A percentile compares a stretch with the other conserved stretches of the same genome.
Conservation (phyloP, 768 basidiomycete genomes). For the Hirschioporus abietinus region DNA sequence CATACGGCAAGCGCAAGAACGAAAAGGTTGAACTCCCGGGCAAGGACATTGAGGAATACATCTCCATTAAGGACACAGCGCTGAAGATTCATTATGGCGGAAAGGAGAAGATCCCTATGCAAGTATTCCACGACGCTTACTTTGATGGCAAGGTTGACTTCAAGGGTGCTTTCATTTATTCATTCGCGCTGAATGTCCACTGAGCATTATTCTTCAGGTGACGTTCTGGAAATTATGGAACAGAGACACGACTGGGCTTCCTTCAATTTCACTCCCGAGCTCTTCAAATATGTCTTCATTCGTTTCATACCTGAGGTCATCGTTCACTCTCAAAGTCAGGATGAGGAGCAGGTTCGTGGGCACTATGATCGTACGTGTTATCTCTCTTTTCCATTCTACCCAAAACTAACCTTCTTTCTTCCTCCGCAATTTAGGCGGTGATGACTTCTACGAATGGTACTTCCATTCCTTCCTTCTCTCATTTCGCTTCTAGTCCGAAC, state of each 20-base stretch:
- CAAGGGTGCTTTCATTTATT: conserved; percentile 58
- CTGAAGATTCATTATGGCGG: conserved; percentile 76
- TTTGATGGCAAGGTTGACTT: conserved; percentile 96
- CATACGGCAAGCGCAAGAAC: conserved; percentile 74
- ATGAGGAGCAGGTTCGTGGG: conserved; percentile 92
- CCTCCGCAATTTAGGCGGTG: conserved; percentile 52
- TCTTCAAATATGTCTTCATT: conserved; percentile 91
- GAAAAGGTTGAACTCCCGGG: conserved; percentile 82
- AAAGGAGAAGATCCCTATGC: conserved; percentile 94
- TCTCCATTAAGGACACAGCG: conserved; percentile 81
- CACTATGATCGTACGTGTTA: conserved; percentile 81
- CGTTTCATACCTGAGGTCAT: conserved; percentile 91
- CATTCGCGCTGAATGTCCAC: neutral
- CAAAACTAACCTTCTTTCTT: conserved; percentile 8
- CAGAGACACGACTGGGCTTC: conserved; percentile 94
- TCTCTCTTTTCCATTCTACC: neutral
- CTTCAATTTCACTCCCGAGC: conserved; percentile 83
- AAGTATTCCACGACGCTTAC: conserved; percentile 95
- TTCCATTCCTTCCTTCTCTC: conserved; percentile 9
- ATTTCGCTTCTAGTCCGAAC: neutral
- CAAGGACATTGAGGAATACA: conserved; percentile 83
- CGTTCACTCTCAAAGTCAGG: conserved; percentile 84
- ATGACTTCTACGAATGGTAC: conserved; percentile 93
- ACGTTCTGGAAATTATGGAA: conserved; percentile 90
- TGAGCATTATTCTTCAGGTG: conserved; percentile 45